These are phyloP conservation scores for Pyrenophora tritici-repentis DNA, from an alignment of 2,329 filamentous ascomycete species.

Conservation along the genomic window DNA sequence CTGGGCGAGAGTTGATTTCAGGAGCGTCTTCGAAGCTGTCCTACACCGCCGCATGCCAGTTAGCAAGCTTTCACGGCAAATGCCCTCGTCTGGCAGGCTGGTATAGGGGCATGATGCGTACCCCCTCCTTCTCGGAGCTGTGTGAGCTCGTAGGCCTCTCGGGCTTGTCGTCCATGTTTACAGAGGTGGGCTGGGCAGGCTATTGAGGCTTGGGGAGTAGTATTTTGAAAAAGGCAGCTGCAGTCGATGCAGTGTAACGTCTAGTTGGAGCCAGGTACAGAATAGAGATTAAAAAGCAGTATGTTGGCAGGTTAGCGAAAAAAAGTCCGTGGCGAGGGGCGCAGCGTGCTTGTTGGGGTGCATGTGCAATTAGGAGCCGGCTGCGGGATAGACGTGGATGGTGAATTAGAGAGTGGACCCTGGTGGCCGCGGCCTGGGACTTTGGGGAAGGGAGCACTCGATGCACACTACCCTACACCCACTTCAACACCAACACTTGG, in stretches of 20 bases:
- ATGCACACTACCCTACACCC: constrained; percentile 5
- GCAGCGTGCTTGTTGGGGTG: constrained; percentile 3
- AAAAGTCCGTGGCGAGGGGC: background rate
- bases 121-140: constrained; percentile 40
- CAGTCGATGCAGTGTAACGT: constrained; percentile 18
- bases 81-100: background rate
- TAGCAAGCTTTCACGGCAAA: constrained; percentile 13
- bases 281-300: constrained; percentile 14
- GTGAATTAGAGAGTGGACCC: constrained; percentile 22
- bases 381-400: constrained; percentile 15
- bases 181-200: constrained; percentile 15
- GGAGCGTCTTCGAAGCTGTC: constrained; percentile 83
- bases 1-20: constrained; percentile 57
- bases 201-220: constrained; percentile 11
- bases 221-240: constrained; percentile 19
- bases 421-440: constrained; percentile 9
- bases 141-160: constrained; percentile 37
- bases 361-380: constrained; percentile 16
- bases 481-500: background rate
- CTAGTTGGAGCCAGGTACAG: background rate
- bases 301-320: constrained; percentile 1
- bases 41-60: constrained; percentile 49
- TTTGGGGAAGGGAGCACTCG: constrained; percentile 14
- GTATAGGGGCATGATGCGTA: constrained; percentile 18
- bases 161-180: constrained; percentile 30